These are phyloP conservation scores for Sphenostylis stenocarpa DNA, from an alignment of 306 rosid genomes.

Conservation along the genomic window DNA sequence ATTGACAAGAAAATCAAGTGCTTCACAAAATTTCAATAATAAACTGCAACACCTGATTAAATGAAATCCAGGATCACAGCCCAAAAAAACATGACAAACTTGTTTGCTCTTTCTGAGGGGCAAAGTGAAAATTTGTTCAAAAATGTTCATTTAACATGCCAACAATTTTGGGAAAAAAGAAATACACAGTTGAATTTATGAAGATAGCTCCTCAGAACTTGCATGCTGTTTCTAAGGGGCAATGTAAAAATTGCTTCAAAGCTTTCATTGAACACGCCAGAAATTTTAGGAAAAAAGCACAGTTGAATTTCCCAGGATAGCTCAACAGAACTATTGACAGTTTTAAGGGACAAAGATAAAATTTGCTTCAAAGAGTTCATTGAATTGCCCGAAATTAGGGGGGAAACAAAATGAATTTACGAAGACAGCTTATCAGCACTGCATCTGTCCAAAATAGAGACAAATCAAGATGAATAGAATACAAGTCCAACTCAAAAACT, in stretches of 20 bases:
- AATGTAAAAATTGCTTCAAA: background rate
- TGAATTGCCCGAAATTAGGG: background rate
- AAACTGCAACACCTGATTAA: slow-evolving; percentile 10
- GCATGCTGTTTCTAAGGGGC: background rate
- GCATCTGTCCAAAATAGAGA: slow-evolving; percentile 6
- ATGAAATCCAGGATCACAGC: slow-evolving; percentile 15
- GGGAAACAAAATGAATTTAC: background rate
- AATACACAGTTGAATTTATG: background rate
- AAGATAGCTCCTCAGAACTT: slow-evolving; percentile 7
- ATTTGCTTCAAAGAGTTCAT: background rate
- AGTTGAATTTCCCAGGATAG: background rate
- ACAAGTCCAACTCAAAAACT: slow-evolving; percentile 25
- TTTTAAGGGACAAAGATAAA: background rate
- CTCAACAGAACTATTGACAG: background rate
- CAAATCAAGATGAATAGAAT: background rate
- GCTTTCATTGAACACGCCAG: background rate
- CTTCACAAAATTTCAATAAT: background rate
- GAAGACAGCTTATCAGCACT: slow-evolving; percentile 4
- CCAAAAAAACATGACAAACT: background rate
- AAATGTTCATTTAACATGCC: background rate
- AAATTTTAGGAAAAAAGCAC: background rate
- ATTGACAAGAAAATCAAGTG: background rate
- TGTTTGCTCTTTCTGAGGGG: background rate
- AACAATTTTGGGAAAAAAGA: background rate
- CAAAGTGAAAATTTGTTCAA: background rate